Evolutionary conservation across 139 green algal genomes (phyloP), one percentile per base, ranked within the genome.

Genomic region (Micromonas commoda): DNA sequence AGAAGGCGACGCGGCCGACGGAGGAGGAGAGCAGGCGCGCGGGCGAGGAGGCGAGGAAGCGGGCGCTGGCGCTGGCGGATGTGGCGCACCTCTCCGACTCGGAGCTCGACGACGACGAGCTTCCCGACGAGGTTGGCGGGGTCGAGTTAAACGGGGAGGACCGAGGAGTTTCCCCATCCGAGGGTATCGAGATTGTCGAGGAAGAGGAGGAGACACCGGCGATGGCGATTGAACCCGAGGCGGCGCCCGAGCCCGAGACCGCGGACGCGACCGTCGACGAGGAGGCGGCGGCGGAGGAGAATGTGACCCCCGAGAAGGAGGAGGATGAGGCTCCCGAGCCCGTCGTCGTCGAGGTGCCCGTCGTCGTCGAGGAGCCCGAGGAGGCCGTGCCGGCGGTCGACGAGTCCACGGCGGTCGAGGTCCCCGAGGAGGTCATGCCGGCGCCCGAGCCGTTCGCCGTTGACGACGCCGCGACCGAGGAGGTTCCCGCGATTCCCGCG

Each of bases 161-260:
- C 3, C 24, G 24, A n/a, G n/a, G n/a, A n/a, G n/a, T n/a, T n/a
- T n/a, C n/a, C n/a, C n/a, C n/a, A n/a, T n/a, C n/a, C n/a, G n/a
- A n/a, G n/a, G n/a, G n/a, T n/a, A n/a, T n/a, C n/a, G n/a, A n/a
- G n/a, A n/a, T n/a, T n/a, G 6, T 51, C 66, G 66, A 73, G 23
- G 19, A 51, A 51, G 68, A 75, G 53, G 64, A 71, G 33, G 64
- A 32, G 64, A 38, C 26, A 29, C 51, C 68, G 68, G 37, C 68
- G 37, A 32, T 6, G 35, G 23, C 26, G 68, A 70, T 39, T 32
- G 28, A 70, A 24, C 20, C 28, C 21, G 5, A 37, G 1, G 31
- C 28, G 28, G 31, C 31, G 28, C 20, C 28, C 21, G 31, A 28
- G 3, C 28, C 24, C 1, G 5, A 37, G n/a, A 31, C 28, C 2